These are phyloP conservation scores for Fraxinus albicans DNA, from an alignment of 305 asterid species.

Conservation along the genomic window DNA sequence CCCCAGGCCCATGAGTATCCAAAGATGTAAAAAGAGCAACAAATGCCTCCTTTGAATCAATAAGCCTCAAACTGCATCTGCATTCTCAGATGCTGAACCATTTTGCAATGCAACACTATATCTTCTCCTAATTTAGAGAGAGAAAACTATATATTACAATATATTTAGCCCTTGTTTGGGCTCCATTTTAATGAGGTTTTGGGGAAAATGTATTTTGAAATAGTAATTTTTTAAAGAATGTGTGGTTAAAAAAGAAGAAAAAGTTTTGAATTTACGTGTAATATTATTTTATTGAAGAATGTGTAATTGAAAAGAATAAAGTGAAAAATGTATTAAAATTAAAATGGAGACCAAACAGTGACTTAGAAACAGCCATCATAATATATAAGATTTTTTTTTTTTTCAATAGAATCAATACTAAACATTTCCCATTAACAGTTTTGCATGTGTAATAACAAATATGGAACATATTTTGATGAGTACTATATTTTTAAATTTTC, in stretches of 20 bases:
- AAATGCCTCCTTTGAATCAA: conserved; percentile 89
- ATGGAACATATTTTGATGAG: neutral
- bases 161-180: neutral
- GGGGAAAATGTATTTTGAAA: neutral
- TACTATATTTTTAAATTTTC: too few species aligned
- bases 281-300: neutral
- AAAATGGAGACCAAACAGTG: neutral
- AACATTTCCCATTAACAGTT: neutral
- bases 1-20: conserved; percentile 88
- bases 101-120: conserved; percentile 70
- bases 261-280: too few species aligned
- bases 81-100: conserved; percentile 92
- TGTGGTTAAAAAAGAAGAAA: neutral
- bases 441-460: neutral
- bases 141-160: too few species aligned
- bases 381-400: neutral
- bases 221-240: neutral
- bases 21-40: conserved; percentile 64
- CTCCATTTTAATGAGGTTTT: neutral
- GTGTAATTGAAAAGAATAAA: too few species aligned
- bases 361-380: neutral
- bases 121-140: conserved; percentile 85
- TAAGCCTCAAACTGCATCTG: conserved; percentile 83
- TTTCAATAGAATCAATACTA: neutral
- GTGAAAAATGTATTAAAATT: too few species aligned